Base-by-base conservation (phyloP, 805 yeast species). In the Nakazawaea ernobii region DNA sequence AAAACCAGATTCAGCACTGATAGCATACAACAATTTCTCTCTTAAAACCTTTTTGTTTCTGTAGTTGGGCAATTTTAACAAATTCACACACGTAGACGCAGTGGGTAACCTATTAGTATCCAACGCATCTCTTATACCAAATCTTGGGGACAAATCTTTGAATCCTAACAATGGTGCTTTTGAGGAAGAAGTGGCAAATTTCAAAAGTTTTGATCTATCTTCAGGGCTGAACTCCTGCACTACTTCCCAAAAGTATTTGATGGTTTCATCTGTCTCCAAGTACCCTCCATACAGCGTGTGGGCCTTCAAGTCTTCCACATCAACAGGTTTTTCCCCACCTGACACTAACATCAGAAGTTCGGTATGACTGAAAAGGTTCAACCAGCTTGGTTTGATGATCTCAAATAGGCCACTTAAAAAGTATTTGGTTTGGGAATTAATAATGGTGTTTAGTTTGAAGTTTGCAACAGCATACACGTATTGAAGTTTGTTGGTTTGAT, bases 151-250 rank as follows among this genome's bases (percentile, higher is more conserved):
- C 41, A 89, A 69, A 3, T 82, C 79, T 11, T 75, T 71, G 60
- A 94, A 92, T 0, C 99, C 99, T 26, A 88, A 71, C 36, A 94
- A 69, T 1, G 99, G 99, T 0, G 96, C 96, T 50, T 91, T 75
- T 1, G 96, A 84, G 1, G 89, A 95, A 0, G 97, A 86, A 0
- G 98, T 94, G 27, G 88, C 97, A 68, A 92, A 94, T 60, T 87
- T 87, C 27, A 94, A 65, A 48, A 94, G 75, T 43, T 77, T 75
- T 17, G 79, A 71, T 52, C 80, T 71, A 48, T 89, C 87, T n/a
- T 73, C 74, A 2, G 75, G 68, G 1, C 71, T 60, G 73, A 89
- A 77, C 50, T 87, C 96, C 4, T 69, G 69, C 6, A 94, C 70
- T 6, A 89, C 80, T 49, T 82, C 80, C 91, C 96, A 90, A 53